These are phyloP conservation scores for Rosa multiflora DNA, from an alignment of 306 rosid species.

Conservation along the genomic window DNA sequence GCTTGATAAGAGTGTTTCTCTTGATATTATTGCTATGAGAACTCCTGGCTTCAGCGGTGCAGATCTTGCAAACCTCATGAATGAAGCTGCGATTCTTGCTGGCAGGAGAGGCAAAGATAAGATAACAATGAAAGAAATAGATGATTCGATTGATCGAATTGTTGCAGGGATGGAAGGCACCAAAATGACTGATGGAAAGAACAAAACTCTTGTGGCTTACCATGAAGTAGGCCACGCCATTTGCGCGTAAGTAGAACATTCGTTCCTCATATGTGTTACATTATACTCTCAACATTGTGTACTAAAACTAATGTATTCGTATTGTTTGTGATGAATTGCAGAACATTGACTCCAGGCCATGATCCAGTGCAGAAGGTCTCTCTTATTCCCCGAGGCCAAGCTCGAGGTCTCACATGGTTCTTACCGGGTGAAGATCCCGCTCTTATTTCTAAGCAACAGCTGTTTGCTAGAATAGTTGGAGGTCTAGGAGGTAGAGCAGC, in stretches of 20 bases:
- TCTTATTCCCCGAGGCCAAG: constrained; percentile 72
- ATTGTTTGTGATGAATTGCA: constrained; percentile 16
- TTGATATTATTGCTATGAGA: constrained; percentile 59
- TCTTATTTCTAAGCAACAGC: constrained; percentile 61
- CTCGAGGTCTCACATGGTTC: constrained; percentile 74
- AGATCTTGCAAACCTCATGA: constrained; percentile 77
- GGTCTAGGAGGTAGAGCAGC: constrained; percentile 80
- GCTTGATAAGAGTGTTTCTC: constrained; percentile 59
- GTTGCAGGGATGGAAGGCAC: constrained; percentile 91
- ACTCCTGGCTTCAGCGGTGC: constrained; percentile 79
- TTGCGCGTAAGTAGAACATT: constrained; percentile 65
- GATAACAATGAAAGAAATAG: constrained; percentile 59
- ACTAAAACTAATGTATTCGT: constrained; percentile 6
- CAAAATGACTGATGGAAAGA: constrained; percentile 77
- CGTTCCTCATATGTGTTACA: background rate
- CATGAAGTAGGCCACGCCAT: constrained; percentile 86
- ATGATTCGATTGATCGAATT: constrained; percentile 70
- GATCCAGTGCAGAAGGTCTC: constrained; percentile 79
- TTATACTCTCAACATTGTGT: background rate
- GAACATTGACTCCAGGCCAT: constrained; percentile 68
- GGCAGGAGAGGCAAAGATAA: constrained; percentile 59
- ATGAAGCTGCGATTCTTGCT: constrained; percentile 86
- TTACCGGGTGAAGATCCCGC: constrained; percentile 64
- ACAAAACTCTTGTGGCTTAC: constrained; percentile 67
- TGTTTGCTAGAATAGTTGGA: constrained; percentile 74